Base-by-base conservation (phyloP, 2,329 filamentous ascomycete species). In the Corynespora cassiicola region DNA sequence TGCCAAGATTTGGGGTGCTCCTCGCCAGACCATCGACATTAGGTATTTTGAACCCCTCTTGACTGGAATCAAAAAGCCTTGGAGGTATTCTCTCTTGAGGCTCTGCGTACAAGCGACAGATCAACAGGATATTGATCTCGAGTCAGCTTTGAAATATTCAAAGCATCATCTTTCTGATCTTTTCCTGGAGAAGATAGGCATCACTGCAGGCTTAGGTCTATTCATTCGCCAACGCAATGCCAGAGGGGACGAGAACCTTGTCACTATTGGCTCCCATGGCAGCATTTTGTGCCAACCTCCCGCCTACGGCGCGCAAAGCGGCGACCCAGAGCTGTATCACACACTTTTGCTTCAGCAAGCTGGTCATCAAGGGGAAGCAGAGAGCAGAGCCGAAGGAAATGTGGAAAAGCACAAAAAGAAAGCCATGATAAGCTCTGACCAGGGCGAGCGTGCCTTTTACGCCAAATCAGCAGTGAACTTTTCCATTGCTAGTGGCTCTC, bases 401-500 rank as follows among this genome's bases (percentile, higher is more conserved):
- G 24, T 66, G 2, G 31, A 61, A 12, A 35, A 46, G 10, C 43
- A 43, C 3, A 63, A 57, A 23, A 55, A 48, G 14, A 51, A 47
- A 33, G 56, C 65, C 0, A 32, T 25, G 18, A 35, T 34, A 3
- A 50, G 49, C 12, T 45, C 61, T 16, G 58, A 61, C 8, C 58
- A 63, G 20, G 34, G 57, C 6, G 41, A 58, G 7, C 53, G 69
- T 27, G 61, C 59, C 6, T 44, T 47, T 8, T 56, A 57, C 44
- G 64, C 60, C 2, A 45, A 54, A 7, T 54, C 57, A 10, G 59
- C 58, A 2, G 16, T 66, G 10, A 39, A 45, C 19, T 66, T 50
- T 40, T 57, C 66, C 9, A 53, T 62, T 3, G 63, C 63, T 11
- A 69, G 61, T 30, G 60, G 62, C 2, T 68, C 57, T 7, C 36